Evolutionary conservation across 2,329 filamentous ascomycete species (phyloP).

Genomic region (Parascedosporium putredinis): DNA sequence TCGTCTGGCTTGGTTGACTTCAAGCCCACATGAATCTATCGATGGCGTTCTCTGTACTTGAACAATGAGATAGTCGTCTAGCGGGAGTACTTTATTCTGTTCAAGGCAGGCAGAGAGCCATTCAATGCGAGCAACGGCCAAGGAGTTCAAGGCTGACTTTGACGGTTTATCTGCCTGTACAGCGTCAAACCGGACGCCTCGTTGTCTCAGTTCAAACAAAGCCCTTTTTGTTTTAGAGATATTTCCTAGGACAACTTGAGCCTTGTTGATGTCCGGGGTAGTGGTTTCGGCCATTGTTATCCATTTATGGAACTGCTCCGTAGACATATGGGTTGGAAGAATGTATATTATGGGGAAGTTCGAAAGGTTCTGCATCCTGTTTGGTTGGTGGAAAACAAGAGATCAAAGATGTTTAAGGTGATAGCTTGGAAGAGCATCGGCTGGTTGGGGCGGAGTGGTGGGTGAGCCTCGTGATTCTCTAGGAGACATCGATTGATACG

Average conservation of each 20-base stretch:
- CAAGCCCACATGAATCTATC: too few species aligned
- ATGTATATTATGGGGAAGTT: constrained; percentile 60
- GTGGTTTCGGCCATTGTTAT: constrained; percentile 54
- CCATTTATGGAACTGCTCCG: constrained; percentile 52
- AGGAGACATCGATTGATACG: too few species aligned
- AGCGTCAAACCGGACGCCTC: too few species aligned
- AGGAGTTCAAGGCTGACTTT: constrained; percentile 9
- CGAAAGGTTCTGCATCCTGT: neutral
- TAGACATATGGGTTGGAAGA: constrained; percentile 56
- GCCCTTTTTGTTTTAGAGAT: constrained; percentile 61
- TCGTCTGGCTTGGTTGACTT: too few species aligned
- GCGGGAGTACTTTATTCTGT: constrained; percentile 31
- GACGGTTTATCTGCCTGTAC: neutral
- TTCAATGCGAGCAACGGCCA: constrained; percentile 46
- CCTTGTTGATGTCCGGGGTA: constrained; percentile 63
- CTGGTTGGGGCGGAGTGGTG: too few species aligned
- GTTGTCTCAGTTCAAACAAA: constrained; percentile 63
- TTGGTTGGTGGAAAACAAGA: too few species aligned
- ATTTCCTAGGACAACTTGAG: constrained; percentile 63
- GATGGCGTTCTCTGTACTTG: constrained; percentile 28
- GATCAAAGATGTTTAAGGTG: too few species aligned
- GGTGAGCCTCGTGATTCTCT: too few species aligned
- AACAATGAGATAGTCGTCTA: constrained; percentile 43
- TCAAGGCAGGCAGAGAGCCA: constrained; percentile 48
- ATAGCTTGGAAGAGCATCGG: too few species aligned